These are phyloP conservation scores for Dioszegia crocea DNA, from an alignment of 768 basidiomycete species.

Conservation along the genomic window DNA sequence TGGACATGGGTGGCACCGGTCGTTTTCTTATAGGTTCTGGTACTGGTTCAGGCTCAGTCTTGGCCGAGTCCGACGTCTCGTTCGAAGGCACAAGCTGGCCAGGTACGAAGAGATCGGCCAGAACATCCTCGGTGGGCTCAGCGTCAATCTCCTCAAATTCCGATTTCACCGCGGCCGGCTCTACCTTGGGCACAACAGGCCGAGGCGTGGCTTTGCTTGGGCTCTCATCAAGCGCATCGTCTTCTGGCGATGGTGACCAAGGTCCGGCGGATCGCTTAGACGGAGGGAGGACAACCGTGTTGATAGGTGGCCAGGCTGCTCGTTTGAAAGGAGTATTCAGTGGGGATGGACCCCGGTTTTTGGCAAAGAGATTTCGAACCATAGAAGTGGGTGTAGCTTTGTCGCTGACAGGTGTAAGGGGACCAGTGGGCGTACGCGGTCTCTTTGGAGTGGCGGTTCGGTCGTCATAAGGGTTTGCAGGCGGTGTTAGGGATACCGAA, in stretches of 20 bases:
- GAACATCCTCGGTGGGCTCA: background rate
- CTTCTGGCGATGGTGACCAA: slow-evolving; percentile 31
- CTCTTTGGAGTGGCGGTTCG: slow-evolving; percentile 22
- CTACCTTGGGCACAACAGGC: background rate
- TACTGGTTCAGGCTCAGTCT: background rate
- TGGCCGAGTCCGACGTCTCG: background rate
- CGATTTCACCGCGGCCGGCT: slow-evolving; percentile 12
- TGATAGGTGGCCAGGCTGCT: slow-evolving; percentile 11
- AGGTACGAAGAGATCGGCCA: slow-evolving; percentile 1
- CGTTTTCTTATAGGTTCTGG: background rate
- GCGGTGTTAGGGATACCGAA: slow-evolving; percentile 27
- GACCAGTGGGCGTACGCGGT: slow-evolving; percentile 9
- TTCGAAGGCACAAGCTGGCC: slow-evolving; percentile 1
- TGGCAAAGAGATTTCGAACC: slow-evolving; percentile 37
- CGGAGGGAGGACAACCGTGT: slow-evolving; percentile 30
- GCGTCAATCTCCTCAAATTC: slow-evolving; percentile 4
- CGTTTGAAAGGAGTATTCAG: slow-evolving; percentile 24
- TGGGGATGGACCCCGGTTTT: slow-evolving; percentile 20
- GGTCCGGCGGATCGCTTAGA: slow-evolving; percentile 16
- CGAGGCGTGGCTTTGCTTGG: slow-evolving; percentile 8
- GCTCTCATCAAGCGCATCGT: slow-evolving; percentile 10
- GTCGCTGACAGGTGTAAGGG: slow-evolving; percentile 24
- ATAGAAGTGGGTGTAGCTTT: slow-evolving; percentile 37
- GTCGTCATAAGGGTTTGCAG: slow-evolving; percentile 28
- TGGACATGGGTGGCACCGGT: background rate